Percentiles rank a stretch among this genome's conserved stretches.
phyloP scores from a whole-genome alignment of 306 rosid genomes.

The Vigna unguiculata region DNA sequence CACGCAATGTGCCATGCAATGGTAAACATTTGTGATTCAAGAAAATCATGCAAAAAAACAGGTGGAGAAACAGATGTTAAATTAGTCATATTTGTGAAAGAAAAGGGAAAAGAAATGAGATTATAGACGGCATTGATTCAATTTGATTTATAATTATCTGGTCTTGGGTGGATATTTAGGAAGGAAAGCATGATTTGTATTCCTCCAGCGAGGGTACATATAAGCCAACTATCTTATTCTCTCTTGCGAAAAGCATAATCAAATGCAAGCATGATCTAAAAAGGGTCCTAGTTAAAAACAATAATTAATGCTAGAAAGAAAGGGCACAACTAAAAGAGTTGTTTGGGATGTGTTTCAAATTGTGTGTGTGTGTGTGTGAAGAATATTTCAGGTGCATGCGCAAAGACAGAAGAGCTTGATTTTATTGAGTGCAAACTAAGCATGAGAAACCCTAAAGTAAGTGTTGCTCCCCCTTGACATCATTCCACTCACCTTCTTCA shows the following conservation, averaged over 20 bases:
- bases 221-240: slow-evolving; percentile 83
- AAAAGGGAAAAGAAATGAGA: background rate
- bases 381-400: slow-evolving; percentile 99
- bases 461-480: slow-evolving; percentile 85
- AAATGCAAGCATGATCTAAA: slow-evolving; percentile 66
- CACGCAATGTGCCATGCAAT: slow-evolving; percentile 19
- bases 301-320: slow-evolving; percentile 61
- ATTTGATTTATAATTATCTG: background rate
- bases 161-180: slow-evolving; percentile 2
- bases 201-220: slow-evolving; percentile 47
- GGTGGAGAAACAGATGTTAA: background rate
- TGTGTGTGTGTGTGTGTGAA: slow-evolving; percentile 46
- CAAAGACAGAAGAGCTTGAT: slow-evolving; percentile 56
- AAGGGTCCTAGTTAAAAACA: slow-evolving; percentile 59
- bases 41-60: background rate
- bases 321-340: slow-evolving; percentile 61
- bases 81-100: background rate
- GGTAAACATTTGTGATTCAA: slow-evolving; percentile 4
- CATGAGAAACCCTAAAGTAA: slow-evolving; percentile 97
- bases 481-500: slow-evolving; percentile 99
- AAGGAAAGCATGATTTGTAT: slow-evolving; percentile 43
- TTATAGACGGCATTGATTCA: background rate
- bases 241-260: slow-evolving; percentile 47
- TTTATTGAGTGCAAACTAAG: slow-evolving; percentile 90
- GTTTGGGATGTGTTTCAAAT: slow-evolving; percentile 57